Percentiles rank a stretch among this genome's conserved stretches.
Conservation (phyloP, 192 early-diverging fungal species). For the Geosiphon pyriformis region DNA sequence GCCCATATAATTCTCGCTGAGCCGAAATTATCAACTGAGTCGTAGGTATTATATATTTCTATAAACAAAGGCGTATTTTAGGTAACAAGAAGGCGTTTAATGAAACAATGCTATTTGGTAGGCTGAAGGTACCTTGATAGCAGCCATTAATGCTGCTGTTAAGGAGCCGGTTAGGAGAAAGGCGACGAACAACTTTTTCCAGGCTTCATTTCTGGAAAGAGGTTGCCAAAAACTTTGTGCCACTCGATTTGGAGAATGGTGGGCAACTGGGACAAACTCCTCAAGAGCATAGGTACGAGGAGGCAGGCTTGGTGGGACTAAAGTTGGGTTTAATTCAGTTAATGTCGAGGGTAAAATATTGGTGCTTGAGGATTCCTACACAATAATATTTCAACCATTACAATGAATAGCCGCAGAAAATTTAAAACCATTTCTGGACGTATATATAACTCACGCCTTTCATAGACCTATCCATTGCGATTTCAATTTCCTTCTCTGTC, state of each 20-base stretch:
- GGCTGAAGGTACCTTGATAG: background rate
- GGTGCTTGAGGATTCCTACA: background rate
- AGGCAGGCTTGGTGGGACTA: background rate
- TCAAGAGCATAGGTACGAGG: constrained; percentile 7
- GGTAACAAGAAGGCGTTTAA: background rate
- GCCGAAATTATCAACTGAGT: background rate
- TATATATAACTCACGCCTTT: background rate
- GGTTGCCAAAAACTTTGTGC: background rate
- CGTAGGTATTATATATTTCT: constrained; percentile 5
- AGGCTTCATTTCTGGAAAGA: background rate
- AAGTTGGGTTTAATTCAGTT: no score
- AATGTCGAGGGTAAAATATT: no score
- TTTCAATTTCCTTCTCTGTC: constrained; percentile 59
- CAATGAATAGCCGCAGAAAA: background rate
- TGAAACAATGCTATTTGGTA: background rate
- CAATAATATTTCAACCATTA: background rate
- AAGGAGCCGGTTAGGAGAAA: background rate
- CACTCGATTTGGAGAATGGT: no score
- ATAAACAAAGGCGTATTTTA: background rate
- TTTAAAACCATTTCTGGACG: background rate
- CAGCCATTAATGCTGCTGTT: background rate
- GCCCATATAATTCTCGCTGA: background rate
- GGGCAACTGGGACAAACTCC: no score
- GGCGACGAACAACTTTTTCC: background rate
- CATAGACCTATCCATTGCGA: constrained; percentile 37